Conservation (phyloP, 1,284 basidiomycete genomes). For the Trametes sp. region DNA sequence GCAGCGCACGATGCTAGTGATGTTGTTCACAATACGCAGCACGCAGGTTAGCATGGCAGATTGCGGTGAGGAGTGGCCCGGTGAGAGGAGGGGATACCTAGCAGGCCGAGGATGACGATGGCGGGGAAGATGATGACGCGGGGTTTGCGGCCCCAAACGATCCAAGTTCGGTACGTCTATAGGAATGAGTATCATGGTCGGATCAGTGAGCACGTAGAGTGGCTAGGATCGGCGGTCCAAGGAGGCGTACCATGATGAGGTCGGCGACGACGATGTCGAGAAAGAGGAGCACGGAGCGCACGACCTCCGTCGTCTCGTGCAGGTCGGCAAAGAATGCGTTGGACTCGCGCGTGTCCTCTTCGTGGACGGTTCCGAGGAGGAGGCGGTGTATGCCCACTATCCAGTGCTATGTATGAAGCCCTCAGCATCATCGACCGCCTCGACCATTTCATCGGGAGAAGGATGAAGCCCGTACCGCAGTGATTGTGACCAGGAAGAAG, state of each 20-base stretch:
- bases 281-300: constrained; percentile 5
- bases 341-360: neutral
- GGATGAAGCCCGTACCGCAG: neutral
- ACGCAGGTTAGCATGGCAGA: no score
- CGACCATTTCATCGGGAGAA: neutral
- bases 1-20: neutral
- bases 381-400: constrained; percentile 1
- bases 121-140: constrained; percentile 13
- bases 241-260: constrained; percentile 6
- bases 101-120: neutral
- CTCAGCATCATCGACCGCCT: neutral
- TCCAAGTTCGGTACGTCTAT: constrained; percentile 18
- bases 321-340: constrained; percentile 4
- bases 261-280: constrained; percentile 13
- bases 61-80: no score
- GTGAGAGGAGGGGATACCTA: neutral
- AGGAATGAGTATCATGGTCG: neutral
- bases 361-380: constrained; percentile 10
- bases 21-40: no score
- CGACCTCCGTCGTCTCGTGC: constrained; percentile 10
- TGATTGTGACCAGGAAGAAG: neutral
- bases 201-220: neutral
- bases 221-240: no score
- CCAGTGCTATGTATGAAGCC: constrained; percentile 15
- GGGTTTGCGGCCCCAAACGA: constrained; percentile 12